Conservation (phyloP, 148 eudicot species). For the Rhododendron ovatum region DNA sequence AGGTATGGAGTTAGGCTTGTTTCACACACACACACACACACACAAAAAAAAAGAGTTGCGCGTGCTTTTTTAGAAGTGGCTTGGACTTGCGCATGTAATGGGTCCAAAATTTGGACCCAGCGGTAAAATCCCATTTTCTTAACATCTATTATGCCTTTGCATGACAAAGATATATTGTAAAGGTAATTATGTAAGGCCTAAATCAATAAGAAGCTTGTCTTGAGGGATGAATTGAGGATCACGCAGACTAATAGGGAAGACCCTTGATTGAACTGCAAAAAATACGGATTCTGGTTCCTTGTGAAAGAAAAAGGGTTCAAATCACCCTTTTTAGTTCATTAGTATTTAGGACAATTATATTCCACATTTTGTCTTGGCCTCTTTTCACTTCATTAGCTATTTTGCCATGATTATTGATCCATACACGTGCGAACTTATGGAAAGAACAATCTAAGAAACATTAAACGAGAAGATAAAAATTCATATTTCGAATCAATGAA, state of each 20-base stretch:
- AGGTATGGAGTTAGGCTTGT: too few species aligned
- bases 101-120: too few species aligned
- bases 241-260: neutral
- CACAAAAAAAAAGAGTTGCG: too few species aligned
- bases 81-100: too few species aligned
- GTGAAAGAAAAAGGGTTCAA: neutral
- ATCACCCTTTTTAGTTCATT: neutral
- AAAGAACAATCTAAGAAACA: neutral
- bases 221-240: neutral
- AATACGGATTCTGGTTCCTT: neutral
- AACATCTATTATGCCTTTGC: neutral
- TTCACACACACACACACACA: too few species aligned
- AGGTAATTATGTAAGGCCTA: neutral
- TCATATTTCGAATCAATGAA: neutral
- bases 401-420: neutral
- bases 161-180: neutral
- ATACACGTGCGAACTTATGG: neutral
- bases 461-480: neutral
- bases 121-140: too few species aligned
- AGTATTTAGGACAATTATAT: neutral
- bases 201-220: neutral
- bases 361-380: neutral
- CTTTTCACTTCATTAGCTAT: neutral
- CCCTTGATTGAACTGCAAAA: neutral
- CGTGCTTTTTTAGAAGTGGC: too few species aligned